phyloP scores from a whole-genome alignment of 306 rosid species.

The Psophocarpus tetragonolobus region DNA sequence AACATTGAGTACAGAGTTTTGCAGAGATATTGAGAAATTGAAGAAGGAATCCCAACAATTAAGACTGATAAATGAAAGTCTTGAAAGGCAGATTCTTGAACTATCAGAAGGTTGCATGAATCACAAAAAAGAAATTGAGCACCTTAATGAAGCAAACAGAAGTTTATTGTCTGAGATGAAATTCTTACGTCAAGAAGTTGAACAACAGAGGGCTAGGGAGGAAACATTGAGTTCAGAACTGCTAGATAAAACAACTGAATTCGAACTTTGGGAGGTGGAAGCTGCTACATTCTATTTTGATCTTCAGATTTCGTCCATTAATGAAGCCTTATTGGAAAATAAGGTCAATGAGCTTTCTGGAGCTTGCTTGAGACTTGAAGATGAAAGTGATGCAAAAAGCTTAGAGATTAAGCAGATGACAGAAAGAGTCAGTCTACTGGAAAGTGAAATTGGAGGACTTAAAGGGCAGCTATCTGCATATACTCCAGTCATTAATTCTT shows the following conservation, averaged over 20 bases:
- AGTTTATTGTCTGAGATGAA: slow-evolving; percentile 60
- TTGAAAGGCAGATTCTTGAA: slow-evolving; percentile 61
- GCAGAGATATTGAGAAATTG: slow-evolving; percentile 57
- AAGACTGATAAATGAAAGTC: slow-evolving; percentile 46
- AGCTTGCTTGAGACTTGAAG: slow-evolving; percentile 65
- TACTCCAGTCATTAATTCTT: slow-evolving; percentile 69
- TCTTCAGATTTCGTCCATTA: slow-evolving; percentile 80
- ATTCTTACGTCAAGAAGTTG: slow-evolving; percentile 57
- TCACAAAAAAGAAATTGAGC: slow-evolving; percentile 64
- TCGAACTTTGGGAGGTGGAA: slow-evolving; percentile 93
- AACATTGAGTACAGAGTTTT: slow-evolving; percentile 56
- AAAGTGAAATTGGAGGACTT: slow-evolving; percentile 72
- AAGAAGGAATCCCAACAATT: slow-evolving; percentile 61
- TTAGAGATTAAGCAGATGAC: slow-evolving; percentile 64
- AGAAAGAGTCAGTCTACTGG: slow-evolving; percentile 54
- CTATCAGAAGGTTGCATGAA: slow-evolving; percentile 55
- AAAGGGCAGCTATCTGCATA: slow-evolving; percentile 70
- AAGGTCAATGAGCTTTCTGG: slow-evolving; percentile 78
- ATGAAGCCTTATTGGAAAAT: slow-evolving; percentile 81
- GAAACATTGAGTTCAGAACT: slow-evolving; percentile 74
- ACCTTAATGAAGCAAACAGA: slow-evolving; percentile 60
- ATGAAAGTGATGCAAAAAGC: slow-evolving; percentile 61
- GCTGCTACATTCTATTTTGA: slow-evolving; percentile 88
- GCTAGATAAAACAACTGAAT: slow-evolving; percentile 74
- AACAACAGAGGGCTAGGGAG: slow-evolving; percentile 67